Evolutionary conservation across 441 rosid species (phyloP).

Genomic region (Pelargonium citronellum): DNA sequence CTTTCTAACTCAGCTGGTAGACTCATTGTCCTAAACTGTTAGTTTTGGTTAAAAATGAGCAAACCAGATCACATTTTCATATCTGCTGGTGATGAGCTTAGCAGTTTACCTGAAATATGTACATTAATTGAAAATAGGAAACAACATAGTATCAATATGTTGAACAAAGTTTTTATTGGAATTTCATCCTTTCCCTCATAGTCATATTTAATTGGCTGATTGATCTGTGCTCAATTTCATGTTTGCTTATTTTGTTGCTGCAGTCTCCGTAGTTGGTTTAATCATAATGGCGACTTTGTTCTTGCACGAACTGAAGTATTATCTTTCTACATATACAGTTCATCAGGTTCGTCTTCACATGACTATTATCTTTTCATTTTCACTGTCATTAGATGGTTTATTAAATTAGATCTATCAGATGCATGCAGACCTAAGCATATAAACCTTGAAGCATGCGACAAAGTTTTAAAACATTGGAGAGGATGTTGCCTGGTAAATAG

Average conservation of each 20-base stretch:
- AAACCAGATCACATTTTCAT: too few species aligned
- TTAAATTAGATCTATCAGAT: background rate
- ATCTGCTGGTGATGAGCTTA: background rate
- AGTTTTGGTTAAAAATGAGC: background rate
- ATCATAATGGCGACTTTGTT: constrained; percentile 80
- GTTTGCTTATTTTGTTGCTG: constrained; percentile 19
- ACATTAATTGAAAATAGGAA: background rate
- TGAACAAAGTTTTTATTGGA: background rate
- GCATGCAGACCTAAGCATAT: background rate
- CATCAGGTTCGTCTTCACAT: constrained; percentile 60
- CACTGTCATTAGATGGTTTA: background rate
- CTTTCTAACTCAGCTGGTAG: background rate
- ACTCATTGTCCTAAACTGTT: background rate
- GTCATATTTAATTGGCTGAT: background rate
- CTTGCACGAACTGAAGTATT: constrained; percentile 81
- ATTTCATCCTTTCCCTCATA: background rate
- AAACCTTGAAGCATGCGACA: constrained; percentile 1
- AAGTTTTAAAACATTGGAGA: background rate
- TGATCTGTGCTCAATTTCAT: background rate
- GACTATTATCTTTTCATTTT: background rate
- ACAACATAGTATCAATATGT: background rate
- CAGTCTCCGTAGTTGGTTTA: constrained; percentile 78
- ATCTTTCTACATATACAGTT: constrained; percentile 66
- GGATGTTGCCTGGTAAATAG: background rate
- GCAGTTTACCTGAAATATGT: background rate